Evolutionary conservation across 140 eudicot species (phyloP).

Genomic region (Anethum foeniculum): DNA sequence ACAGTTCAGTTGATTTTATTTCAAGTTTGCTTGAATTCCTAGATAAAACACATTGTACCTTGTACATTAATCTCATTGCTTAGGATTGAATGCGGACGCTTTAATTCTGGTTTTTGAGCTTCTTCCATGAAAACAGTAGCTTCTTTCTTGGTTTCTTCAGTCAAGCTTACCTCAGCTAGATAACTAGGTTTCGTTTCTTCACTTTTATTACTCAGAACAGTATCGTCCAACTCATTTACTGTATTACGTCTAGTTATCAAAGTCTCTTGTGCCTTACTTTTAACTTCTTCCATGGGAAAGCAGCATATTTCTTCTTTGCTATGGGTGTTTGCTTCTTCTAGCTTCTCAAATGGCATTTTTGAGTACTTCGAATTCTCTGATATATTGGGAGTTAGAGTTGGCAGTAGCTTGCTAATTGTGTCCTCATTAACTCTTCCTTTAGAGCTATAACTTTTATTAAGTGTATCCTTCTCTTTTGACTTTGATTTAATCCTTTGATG

Average conservation of each 20-base stretch:
- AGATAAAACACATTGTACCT: conserved; percentile 30
- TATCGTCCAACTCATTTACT: neutral
- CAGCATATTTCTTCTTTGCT: neutral
- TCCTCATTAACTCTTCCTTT: conserved; percentile 25
- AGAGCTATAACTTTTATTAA: conserved; percentile 18
- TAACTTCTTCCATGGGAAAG: conserved; percentile 10
- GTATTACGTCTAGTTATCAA: neutral
- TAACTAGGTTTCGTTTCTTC: conserved; percentile 20
- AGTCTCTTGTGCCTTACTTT: neutral
- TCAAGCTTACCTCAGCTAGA: conserved; percentile 18
- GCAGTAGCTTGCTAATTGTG: neutral
- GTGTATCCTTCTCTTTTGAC: conserved; percentile 34
- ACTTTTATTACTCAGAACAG: neutral
- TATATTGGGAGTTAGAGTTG: conserved; percentile 8
- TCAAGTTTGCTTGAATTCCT: conserved; percentile 6
- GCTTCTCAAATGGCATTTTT: conserved; percentile 6
- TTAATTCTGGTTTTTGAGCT: conserved; percentile 24
- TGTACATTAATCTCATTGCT: conserved; percentile 27
- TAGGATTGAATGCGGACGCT: conserved; percentile 31
- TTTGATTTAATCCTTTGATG: conserved; percentile 30
- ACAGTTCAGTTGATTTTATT: conserved; percentile 2
- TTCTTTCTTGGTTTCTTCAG: conserved; percentile 26
- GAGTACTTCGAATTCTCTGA: conserved; percentile 15
- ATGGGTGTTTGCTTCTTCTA: conserved; percentile 7
- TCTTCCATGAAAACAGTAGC: conserved; percentile 20